Base-by-base conservation (phyloP, 1,139 yeast genomes). In the Scheffersomyces parashehatae region DNA sequence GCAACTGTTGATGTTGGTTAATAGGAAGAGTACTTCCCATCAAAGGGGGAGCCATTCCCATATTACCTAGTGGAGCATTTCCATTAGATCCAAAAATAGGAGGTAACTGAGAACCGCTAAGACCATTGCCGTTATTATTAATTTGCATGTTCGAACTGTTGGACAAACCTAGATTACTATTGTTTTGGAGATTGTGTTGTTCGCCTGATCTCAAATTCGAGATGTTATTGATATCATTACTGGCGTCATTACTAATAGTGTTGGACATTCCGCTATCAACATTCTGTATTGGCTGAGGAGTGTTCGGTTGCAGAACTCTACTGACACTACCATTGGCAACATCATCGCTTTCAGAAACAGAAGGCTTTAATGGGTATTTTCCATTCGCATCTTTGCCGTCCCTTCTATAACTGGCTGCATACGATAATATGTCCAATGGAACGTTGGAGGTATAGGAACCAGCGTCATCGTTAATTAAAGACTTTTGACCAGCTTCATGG, bases 341-440 rank as follows among this genome's bases (percentile, higher is more conserved):
- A 8, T 31, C 24, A 12, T 20, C 10, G 26, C 26, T 20, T 20
- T 20, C 26, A 20, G 26, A 20, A 20, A 20, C 26, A 14, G 35
- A 31, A 7, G 35, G 20, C 20, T 15, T 14, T 15, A 15, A 14
- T 31, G 16, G 13, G 5, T 20, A 15, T 31, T 20, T 31, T n/a
- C 15, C n/a, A 20, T 31, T 31, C 6, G 35, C 15, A 20, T 31
- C 35, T 20, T 31, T 32, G 10, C 38, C 20, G 13, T 49, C 57
- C 13, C 58, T 46, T 38, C 61, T 50, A 36, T 50, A 58, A 5
- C 65, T 46, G 6, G 75, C 74, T 1, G 75, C 76, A 46, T 64
- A 66, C 3, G 73, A 66, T 29, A 71, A 53, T 5, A 72, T 55
- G 44, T 71, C 75, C 30, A 72, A 55, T 13, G 73, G 66, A 4